These are phyloP conservation scores for Pseudocercospora fuligena DNA, from an alignment of 2,329 filamentous ascomycete genomes.

Conservation along the genomic window DNA sequence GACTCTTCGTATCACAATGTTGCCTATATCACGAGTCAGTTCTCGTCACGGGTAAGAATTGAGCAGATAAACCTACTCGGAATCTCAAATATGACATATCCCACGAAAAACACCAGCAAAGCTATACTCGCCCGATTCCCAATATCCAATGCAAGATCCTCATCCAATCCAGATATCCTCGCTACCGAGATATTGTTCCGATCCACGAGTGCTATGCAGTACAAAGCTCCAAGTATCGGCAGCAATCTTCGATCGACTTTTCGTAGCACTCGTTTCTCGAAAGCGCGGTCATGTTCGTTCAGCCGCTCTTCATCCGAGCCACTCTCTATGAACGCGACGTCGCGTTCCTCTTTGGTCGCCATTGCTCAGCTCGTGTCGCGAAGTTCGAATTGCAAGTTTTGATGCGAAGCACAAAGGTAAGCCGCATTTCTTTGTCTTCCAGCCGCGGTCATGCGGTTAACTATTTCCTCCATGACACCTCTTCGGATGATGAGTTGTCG, in stretches of 20 bases:
- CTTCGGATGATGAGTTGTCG: not conserved
- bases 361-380: not conserved
- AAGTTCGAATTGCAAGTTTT: not conserved
- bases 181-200: constrained; percentile 36
- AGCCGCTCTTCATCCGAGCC: not conserved
- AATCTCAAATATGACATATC: constrained; percentile 15
- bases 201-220: constrained; percentile 50
- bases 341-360: not conserved
- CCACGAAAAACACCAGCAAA: constrained; percentile 17
- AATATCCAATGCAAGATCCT: constrained; percentile 14
- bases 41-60: not conserved
- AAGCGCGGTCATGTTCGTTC: not conserved
- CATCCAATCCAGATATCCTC: constrained; percentile 17
- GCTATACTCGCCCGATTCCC: constrained; percentile 14
- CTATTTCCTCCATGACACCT: not conserved
- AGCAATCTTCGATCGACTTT: constrained; percentile 57
- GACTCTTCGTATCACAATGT: constrained; percentile 44
- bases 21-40: constrained; percentile 26
- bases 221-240: constrained; percentile 52
- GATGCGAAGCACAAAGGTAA: not conserved
- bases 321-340: not conserved
- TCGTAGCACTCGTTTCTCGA: constrained; percentile 47
- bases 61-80: not conserved
- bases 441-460: not conserved
- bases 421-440: not conserved